These are phyloP conservation scores for Phaffomyces antillensis DNA, from an alignment of 805 yeast genomes.

Conservation along the genomic window DNA sequence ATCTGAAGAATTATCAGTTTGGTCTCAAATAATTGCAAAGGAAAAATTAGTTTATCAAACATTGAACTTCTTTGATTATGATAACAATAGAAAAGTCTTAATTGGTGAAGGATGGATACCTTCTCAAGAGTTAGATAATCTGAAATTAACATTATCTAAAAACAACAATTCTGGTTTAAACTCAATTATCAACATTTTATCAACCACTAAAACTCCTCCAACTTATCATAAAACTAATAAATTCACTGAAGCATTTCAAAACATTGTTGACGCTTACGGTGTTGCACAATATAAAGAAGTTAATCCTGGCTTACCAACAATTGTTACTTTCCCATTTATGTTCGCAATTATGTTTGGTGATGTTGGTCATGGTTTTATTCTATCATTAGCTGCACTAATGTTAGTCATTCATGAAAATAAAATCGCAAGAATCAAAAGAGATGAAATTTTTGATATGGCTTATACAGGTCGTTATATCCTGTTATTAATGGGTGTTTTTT, in stretches of 20 bases:
- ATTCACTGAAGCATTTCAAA: constrained; percentile 88
- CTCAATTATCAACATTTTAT: constrained; percentile 50
- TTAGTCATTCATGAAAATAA: constrained; percentile 70
- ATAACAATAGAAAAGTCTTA: constrained; percentile 66
- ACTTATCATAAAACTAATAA: constrained; percentile 90
- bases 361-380: constrained; percentile 87
- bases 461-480: constrained; percentile 87
- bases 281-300: constrained; percentile 89
- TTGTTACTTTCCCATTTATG: constrained; percentile 95
- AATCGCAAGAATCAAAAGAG: constrained; percentile 65
- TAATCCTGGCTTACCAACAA: constrained; percentile 92
- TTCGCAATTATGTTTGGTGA: constrained; percentile 99
- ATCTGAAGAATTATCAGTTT: constrained; percentile 63
- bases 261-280: constrained; percentile 93
- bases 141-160: constrained; percentile 60
- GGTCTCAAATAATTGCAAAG: constrained; percentile 62
- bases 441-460: constrained; percentile 96
- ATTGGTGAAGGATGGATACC: constrained; percentile 99
- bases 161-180: constrained; percentile 59
- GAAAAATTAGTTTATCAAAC: constrained; percentile 83
- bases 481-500: constrained; percentile 86
- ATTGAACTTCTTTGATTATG: constrained; percentile 74
- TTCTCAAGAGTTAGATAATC: constrained; percentile 54
- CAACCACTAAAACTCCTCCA: constrained; percentile 79
- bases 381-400: constrained; percentile 63